Percentiles rank a stretch among this genome's conserved stretches.
These are phyloP conservation scores for Meira nashicola DNA, from an alignment of 1,284 basidiomycete species.

Conservation along the genomic window DNA sequence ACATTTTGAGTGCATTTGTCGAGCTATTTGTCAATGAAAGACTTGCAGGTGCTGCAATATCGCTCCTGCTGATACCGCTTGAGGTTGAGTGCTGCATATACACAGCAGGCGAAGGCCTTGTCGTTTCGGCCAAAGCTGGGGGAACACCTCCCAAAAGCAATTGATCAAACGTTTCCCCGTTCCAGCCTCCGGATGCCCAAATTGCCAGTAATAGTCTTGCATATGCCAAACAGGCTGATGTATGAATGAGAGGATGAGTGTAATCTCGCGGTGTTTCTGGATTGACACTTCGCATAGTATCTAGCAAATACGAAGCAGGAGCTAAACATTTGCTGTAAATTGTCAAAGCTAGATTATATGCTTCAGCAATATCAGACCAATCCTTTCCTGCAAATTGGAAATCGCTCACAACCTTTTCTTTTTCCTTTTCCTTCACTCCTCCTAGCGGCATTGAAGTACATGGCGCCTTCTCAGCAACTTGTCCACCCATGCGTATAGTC, in stretches of 20 bases:
- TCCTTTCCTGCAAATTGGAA: conserved; percentile 27
- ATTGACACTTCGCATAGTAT: conserved; percentile 34
- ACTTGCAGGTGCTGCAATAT: conserved; percentile 40
- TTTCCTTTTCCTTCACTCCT: conserved; percentile 31
- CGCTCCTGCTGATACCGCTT: conserved; percentile 39
- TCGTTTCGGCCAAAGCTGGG: conserved; percentile 36
- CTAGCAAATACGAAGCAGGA: conserved; percentile 39
- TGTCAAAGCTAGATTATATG: conserved; percentile 41
- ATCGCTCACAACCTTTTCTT: conserved; percentile 27
- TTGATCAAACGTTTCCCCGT: conserved; percentile 50
- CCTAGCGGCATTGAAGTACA: conserved; percentile 8
- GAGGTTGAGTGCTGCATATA: conserved; percentile 31
- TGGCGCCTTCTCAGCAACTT: conserved; percentile 31
- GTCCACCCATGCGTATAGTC: conserved; percentile 41
- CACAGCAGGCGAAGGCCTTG: conserved; percentile 24
- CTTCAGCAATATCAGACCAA: conserved; percentile 49
- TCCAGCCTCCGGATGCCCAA: conserved; percentile 49
- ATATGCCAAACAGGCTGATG: conserved; percentile 42
- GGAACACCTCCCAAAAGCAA: conserved; percentile 48
- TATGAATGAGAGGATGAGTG: conserved; percentile 49
- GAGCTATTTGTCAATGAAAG: conserved; percentile 39
- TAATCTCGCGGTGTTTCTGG: conserved; percentile 49
- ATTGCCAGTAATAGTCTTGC: conserved; percentile 47
- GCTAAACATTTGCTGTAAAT: conserved; percentile 50
- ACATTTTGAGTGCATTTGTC: conserved; percentile 31